Evolutionary conservation across 2,329 filamentous ascomycete species (phyloP).

Genomic region (Coniochaeta sp.): DNA sequence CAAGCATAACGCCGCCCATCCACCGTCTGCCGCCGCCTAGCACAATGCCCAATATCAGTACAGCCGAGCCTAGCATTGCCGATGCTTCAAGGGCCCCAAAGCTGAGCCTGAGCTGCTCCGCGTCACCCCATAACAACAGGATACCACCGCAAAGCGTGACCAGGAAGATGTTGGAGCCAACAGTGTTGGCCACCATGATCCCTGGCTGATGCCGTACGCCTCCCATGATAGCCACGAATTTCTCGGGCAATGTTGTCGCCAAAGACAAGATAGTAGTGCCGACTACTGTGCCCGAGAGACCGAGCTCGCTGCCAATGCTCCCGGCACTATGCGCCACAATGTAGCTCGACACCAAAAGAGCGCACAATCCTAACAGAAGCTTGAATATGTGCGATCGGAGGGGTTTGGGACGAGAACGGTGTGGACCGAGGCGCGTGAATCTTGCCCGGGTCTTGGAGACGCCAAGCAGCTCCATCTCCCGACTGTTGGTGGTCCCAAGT

Average conservation of each 20-base stretch:
- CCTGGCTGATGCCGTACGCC: slow-evolving; percentile 36
- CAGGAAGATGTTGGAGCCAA: slow-evolving; percentile 46
- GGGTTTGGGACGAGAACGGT: slow-evolving; percentile 8
- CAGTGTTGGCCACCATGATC: slow-evolving; percentile 43
- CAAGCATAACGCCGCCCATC: slow-evolving; percentile 23
- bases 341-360: slow-evolving; percentile 38
- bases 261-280: slow-evolving; percentile 39
- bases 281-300: slow-evolving; percentile 37
- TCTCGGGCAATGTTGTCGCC: slow-evolving; percentile 45
- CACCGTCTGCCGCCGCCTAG: slow-evolving; percentile 21
- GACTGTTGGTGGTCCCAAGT: not conserved
- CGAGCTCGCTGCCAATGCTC: slow-evolving; percentile 30
- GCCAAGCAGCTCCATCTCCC: not conserved
- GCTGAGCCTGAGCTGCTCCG: slow-evolving; percentile 14
- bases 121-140: slow-evolving; percentile 21
- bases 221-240: slow-evolving; percentile 40
- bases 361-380: slow-evolving; percentile 33
- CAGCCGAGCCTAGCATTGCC: slow-evolving; percentile 21
- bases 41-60: slow-evolving; percentile 21
- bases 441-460: not conserved
- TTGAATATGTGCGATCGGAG: slow-evolving; percentile 17
- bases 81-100: slow-evolving; percentile 21
- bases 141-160: slow-evolving; percentile 39
- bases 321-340: slow-evolving; percentile 37
- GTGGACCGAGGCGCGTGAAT: not conserved